These are phyloP conservation scores for Scalesia atractyloides DNA, from an alignment of 129 eudicot genomes.

Conservation along the genomic window DNA sequence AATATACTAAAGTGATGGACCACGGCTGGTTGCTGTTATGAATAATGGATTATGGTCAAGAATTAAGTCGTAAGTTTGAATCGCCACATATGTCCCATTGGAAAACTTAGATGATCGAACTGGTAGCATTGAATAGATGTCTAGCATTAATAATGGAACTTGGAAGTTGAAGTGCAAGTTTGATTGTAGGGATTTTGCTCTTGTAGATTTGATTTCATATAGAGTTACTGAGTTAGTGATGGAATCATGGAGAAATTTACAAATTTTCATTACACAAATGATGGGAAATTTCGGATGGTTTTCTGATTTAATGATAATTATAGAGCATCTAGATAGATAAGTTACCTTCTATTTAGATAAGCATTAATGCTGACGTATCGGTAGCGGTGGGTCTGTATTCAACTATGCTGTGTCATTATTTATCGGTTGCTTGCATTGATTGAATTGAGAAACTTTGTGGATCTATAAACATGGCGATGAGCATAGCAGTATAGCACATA, in stretches of 20 bases:
- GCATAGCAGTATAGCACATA: conserved; percentile 3
- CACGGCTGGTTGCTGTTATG: not conserved
- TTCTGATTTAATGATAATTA: conserved; percentile 8
- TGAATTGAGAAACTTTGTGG: conserved; percentile 18
- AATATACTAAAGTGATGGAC: not conserved
- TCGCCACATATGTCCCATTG: not conserved
- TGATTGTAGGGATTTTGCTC: not conserved
- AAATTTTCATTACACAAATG: not conserved
- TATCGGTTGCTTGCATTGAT: conserved; percentile 8
- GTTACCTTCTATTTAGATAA: conserved; percentile 17
- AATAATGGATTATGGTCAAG: not conserved
- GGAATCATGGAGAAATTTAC: not conserved
- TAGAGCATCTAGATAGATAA: conserved; percentile 15
- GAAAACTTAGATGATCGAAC: conserved; percentile 10
- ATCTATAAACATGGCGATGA: conserved; percentile 6
- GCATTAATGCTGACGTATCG: conserved; percentile 27
- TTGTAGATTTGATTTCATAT: not conserved
- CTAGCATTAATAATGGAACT: conserved; percentile 9
- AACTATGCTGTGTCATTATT: conserved; percentile 9
- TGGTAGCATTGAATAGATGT: not conserved
- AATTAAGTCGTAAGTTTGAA: not conserved
- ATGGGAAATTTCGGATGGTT: conserved; percentile 1
- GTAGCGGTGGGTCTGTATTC: conserved; percentile 21
- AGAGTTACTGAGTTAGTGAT: not conserved
- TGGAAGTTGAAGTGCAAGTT: conserved; percentile 2